These are phyloP conservation scores for Entonaema liquescens DNA, from an alignment of 495 filamentous ascomycete species.

Conservation along the genomic window DNA sequence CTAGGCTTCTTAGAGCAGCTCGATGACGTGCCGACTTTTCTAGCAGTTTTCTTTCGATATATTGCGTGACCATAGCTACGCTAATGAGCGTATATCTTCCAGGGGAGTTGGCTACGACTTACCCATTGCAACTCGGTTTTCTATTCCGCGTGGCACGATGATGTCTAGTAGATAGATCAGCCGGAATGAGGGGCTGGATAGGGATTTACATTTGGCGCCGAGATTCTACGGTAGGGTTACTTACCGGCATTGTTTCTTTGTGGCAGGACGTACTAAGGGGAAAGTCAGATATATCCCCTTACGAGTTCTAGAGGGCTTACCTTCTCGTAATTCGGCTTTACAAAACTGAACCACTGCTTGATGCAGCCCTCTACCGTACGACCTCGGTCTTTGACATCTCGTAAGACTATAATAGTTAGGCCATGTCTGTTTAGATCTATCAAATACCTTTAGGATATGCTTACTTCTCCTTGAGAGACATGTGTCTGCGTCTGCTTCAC, in stretches of 20 bases:
- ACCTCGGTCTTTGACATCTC: slow-evolving; percentile 85
- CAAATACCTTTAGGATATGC: slow-evolving; percentile 8
- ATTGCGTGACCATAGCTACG: slow-evolving; percentile 86
- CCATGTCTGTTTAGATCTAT: not conserved
- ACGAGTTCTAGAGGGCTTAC: slow-evolving; percentile 31
- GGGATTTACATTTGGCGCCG: not conserved
- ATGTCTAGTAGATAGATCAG: slow-evolving; percentile 67
- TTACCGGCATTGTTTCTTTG: slow-evolving; percentile 73
- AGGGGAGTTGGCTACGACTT: slow-evolving; percentile 36
- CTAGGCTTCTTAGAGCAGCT: slow-evolving; percentile 75
- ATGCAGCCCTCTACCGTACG: slow-evolving; percentile 93
- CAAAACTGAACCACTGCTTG: slow-evolving; percentile 96
- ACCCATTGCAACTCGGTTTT: slow-evolving; percentile 93
- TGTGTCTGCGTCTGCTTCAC: slow-evolving; percentile 93
- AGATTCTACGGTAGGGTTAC: slow-evolving; percentile 56
- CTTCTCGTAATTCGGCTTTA: slow-evolving; percentile 92
- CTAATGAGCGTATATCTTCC: slow-evolving; percentile 32
- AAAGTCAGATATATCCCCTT: not conserved
- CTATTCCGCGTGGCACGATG: slow-evolving; percentile 91
- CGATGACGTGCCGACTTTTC: slow-evolving; percentile 88
- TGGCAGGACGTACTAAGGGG: slow-evolving; percentile 77
- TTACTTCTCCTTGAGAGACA: slow-evolving; percentile 91
- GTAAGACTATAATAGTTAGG: slow-evolving; percentile 65
- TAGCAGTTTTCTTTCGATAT: slow-evolving; percentile 81
- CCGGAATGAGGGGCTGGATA: not conserved